Conservation (phyloP, 2,329 filamentous ascomycete genomes). For the Taxawa tesnikishii region DNA sequence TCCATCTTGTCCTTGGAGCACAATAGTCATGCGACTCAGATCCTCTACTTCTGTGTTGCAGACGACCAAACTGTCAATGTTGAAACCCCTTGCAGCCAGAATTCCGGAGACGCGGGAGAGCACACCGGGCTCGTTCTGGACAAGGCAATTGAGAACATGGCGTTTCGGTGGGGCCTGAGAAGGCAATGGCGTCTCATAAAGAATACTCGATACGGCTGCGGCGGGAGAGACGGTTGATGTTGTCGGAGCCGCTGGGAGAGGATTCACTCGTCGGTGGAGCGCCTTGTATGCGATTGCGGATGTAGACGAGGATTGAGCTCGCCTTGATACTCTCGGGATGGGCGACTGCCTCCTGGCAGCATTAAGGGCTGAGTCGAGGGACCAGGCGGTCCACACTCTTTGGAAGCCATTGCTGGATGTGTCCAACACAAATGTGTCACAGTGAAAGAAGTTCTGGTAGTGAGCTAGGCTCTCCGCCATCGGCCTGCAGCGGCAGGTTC, state of each 20-base stretch:
- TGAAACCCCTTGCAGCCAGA: conserved; percentile 90
- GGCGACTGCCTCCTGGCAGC: conserved; percentile 1
- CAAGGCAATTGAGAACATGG: conserved; percentile 94
- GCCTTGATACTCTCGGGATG: conserved; percentile 1
- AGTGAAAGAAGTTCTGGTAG: conserved; percentile 1
- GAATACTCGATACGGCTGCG: conserved; percentile 91
- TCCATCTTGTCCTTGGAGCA: conserved; percentile 88
- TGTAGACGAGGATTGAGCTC: conserved; percentile 54
- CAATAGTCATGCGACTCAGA: conserved; percentile 96
- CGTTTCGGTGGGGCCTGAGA: conserved; percentile 77
- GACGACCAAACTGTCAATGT: conserved; percentile 96
- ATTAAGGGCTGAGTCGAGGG: conserved; percentile 5
- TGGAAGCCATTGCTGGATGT: conserved; percentile 19
- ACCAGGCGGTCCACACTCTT: conserved; percentile 13
- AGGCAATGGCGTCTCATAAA: conserved; percentile 91
- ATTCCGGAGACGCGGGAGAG: conserved; percentile 94
- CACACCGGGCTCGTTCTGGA: conserved; percentile 97
- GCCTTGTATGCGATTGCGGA: conserved; percentile 96
- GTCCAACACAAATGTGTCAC: neutral
- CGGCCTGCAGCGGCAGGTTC: neutral
- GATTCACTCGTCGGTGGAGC: conserved; percentile 77
- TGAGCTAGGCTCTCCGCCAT: neutral
- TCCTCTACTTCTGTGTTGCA: conserved; percentile 97
- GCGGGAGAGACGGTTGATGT: conserved; percentile 70
- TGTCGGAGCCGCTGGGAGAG: conserved; percentile 64